phyloP scores from a whole-genome alignment of 140 eudicot species.

The Anethum foeniculum region DNA sequence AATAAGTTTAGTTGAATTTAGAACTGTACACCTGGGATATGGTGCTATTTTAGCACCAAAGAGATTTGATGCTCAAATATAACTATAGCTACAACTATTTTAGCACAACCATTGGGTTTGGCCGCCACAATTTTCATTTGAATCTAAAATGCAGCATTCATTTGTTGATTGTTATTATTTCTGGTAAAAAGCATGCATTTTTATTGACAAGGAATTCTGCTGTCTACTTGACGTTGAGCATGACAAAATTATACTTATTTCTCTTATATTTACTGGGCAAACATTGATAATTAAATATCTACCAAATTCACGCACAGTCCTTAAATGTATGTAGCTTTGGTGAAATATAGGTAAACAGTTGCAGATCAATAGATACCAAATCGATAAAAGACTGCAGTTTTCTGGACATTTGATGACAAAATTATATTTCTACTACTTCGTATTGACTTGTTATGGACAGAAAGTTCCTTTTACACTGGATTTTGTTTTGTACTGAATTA shows the following conservation, averaged over 20 bases:
- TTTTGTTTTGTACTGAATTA: too few species aligned
- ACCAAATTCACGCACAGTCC: neutral
- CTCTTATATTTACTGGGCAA: too few species aligned
- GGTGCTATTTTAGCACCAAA: too few species aligned
- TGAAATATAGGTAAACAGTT: neutral
- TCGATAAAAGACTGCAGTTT: neutral
- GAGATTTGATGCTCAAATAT: too few species aligned
- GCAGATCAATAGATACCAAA: neutral
- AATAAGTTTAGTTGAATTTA: too few species aligned
- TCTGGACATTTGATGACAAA: neutral
- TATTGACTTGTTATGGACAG: neutral
- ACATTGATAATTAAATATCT: neutral
- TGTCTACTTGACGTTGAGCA: neutral
- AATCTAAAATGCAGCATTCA: too few species aligned
- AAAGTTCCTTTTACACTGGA: neutral
- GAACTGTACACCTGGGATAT: too few species aligned
- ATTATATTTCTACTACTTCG: neutral
- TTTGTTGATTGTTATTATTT: neutral
- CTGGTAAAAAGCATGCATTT: neutral
- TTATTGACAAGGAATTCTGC: too few species aligned
- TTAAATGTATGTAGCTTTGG: neutral
- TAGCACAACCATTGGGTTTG: too few species aligned
- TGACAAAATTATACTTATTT: neutral
- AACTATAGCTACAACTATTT: too few species aligned
- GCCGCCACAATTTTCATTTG: constrained; percentile 33